These are phyloP conservation scores for Nidularia pulvinata DNA, from an alignment of 768 basidiomycete genomes.

Conservation along the genomic window DNA sequence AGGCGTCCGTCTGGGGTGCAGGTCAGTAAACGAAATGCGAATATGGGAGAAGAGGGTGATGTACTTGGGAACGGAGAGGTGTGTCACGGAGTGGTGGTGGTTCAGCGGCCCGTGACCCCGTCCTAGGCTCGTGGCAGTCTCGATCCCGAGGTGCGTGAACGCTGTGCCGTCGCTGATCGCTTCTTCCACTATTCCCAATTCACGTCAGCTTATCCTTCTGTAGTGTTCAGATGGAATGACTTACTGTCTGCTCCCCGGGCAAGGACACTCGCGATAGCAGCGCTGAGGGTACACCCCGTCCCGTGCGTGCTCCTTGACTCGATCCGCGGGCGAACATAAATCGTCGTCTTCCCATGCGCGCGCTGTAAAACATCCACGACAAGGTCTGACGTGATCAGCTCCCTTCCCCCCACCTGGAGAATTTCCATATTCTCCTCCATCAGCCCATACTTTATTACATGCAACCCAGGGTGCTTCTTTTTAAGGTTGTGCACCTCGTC, in stretches of 20 bases:
- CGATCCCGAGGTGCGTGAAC: conserved; percentile 80
- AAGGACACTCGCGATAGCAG: conserved; percentile 73
- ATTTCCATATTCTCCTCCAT: conserved; percentile 65
- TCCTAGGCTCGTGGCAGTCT: conserved; percentile 66
- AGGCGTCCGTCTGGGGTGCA: conserved; percentile 45
- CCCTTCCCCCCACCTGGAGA: conserved; percentile 29
- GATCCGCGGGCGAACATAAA: conserved; percentile 63
- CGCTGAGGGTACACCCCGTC: conserved; percentile 90
- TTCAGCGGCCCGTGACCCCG: conserved; percentile 85
- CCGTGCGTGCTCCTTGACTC: conserved; percentile 82
- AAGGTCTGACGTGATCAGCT: conserved; percentile 20
- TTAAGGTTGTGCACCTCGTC: conserved; percentile 39
- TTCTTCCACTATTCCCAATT: conserved; percentile 20
- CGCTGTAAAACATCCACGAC: conserved; percentile 69
- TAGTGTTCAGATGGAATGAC: neutral
- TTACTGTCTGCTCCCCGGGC: conserved; percentile 49
- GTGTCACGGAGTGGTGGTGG: conserved; percentile 67
- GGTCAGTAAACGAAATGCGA: neutral
- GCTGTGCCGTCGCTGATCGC: conserved; percentile 59
- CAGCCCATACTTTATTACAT: conserved; percentile 42
- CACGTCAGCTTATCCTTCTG: neutral
- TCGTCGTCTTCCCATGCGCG: conserved; percentile 26
- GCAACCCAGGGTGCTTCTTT: conserved; percentile 21
- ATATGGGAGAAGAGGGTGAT: too few relatives aligned
- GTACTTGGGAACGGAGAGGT: conserved; percentile 48